A percentile compares a stretch with the other conserved stretches of the same genome.
phyloP scores from a whole-genome alignment of 2,329 filamentous ascomycete genomes.

The Scedosporium boydii region DNA sequence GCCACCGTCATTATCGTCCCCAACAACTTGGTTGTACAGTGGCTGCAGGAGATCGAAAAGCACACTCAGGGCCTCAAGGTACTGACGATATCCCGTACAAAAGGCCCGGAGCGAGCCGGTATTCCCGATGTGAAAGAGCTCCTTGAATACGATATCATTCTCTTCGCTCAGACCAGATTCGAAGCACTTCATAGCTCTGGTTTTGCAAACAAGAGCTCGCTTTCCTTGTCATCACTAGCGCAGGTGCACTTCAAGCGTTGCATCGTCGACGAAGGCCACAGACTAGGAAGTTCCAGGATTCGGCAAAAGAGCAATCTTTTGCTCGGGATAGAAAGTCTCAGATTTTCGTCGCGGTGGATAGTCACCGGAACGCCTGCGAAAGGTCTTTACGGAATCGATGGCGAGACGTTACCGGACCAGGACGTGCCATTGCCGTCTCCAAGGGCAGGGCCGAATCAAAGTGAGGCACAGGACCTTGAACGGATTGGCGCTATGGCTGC shows the following conservation, averaged over 20 bases:
- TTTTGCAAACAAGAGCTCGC: background rate
- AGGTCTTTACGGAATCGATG: constrained; percentile 61
- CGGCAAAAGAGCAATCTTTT: constrained; percentile 47
- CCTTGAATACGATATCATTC: constrained; percentile 60
- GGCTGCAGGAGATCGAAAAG: constrained; percentile 70
- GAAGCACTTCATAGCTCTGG: constrained; percentile 45
- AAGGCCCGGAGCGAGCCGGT: constrained; percentile 23
- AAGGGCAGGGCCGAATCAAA: background rate
- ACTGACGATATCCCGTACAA: constrained; percentile 44
- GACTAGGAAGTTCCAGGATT: constrained; percentile 56
- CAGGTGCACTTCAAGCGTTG: constrained; percentile 75
- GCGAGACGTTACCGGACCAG: background rate
- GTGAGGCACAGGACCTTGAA: constrained; percentile 53
- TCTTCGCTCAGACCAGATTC: constrained; percentile 68
- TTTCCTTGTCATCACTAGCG: constrained; percentile 39
- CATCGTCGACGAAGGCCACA: constrained; percentile 88
- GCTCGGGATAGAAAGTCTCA: constrained; percentile 40
- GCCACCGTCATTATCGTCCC: constrained; percentile 74
- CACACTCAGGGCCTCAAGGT: constrained; percentile 62
- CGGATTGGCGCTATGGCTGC: constrained; percentile 56
- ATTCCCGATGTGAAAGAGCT: constrained; percentile 53
- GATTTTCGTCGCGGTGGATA: constrained; percentile 71
- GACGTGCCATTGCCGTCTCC: background rate
- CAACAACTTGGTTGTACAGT: constrained; percentile 74
- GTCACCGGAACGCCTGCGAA: constrained; percentile 84